Conservation (phyloP, 164 flowering plant species). For the Buxus sempervirens region DNA sequence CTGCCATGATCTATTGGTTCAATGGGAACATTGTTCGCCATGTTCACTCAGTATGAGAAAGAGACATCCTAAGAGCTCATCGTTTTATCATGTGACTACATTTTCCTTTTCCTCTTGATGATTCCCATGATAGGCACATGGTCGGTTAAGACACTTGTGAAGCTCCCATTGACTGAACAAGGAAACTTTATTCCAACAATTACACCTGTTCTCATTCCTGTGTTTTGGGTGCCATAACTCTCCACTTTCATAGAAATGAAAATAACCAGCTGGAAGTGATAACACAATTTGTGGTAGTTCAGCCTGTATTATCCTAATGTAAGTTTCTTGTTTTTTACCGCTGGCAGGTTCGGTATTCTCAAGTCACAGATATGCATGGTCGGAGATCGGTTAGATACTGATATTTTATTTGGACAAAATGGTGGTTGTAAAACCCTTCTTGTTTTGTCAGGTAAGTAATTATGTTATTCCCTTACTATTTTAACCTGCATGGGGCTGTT, state of each 20-base stretch:
- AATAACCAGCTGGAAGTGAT: neutral
- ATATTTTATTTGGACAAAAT: constrained; percentile 94
- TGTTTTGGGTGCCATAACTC: no score
- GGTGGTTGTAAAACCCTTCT: constrained; percentile 99
- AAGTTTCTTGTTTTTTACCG: constrained; percentile 10
- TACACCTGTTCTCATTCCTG: no score
- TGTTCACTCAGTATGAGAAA: no score
- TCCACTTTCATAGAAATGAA: neutral
- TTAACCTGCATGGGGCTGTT: neutral
- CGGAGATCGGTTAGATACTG: constrained; percentile 96
- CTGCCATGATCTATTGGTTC: no score
- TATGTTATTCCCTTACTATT: neutral
- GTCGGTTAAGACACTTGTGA: no score
- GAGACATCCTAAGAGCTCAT: no score
- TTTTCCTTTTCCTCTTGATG: no score
- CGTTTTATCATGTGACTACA: no score
- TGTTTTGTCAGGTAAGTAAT: constrained; percentile 78
- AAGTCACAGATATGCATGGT: constrained; percentile 99
- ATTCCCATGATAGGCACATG: no score
- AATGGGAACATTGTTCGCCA: no score
- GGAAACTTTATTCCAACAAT: no score
- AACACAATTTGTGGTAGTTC: neutral
- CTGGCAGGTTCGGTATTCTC: constrained; percentile 70
- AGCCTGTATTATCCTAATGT: neutral
- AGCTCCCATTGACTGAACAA: no score